Evolutionary conservation across 768 basidiomycete genomes (phyloP), one percentile per base, ranked within the genome.

Genomic region (Paxillus ammoniavirescens): DNA sequence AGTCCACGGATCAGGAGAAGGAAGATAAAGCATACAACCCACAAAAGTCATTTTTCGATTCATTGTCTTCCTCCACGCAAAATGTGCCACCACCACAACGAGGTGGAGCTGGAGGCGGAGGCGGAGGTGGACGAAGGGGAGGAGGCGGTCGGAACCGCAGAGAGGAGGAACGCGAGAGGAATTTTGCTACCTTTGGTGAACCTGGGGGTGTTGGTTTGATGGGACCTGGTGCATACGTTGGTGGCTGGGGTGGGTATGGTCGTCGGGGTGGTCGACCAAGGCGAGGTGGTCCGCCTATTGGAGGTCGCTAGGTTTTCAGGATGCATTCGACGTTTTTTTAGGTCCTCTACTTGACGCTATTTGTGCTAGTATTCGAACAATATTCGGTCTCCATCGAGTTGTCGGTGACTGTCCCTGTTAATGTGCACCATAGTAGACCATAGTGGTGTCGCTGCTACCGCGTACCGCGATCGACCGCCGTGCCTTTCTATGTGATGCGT

Each of bases 111-210:
- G 26, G 26, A 26, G 26, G 26, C 6, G 26, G 26, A 26, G 26
- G 26, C 6, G 73, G 77, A 2, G 72, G 72, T 36, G 71, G 75
- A 6, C 64, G 79, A 41, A 65, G 77, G 0, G 71, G 79, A 14
- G 76, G 78, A 5, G 77, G 71, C 0, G 89, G 85, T 1, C 75
- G 86, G 49, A 89, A 82, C 60, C 77, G 90, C 60, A 72, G 91
- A 42, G 90, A 93, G 60, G 91, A 92, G 61, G 91, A 93, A 65
- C 72, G 91, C 55, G 89, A 91, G 69, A 83, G 81, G 69, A 93
- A 93, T 61, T 83, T 93, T 8, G 87, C 87, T 30, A 93, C 91
- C 8, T 93, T 93, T 76, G 91, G 91, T 3, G 91, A 93, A 66
- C 83, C 90, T 8, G 89, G 89, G 10, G 87, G 87, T 45, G 81